Conservation (phyloP, 75 land plant genomes). For the Cryptomeria japonica region DNA sequence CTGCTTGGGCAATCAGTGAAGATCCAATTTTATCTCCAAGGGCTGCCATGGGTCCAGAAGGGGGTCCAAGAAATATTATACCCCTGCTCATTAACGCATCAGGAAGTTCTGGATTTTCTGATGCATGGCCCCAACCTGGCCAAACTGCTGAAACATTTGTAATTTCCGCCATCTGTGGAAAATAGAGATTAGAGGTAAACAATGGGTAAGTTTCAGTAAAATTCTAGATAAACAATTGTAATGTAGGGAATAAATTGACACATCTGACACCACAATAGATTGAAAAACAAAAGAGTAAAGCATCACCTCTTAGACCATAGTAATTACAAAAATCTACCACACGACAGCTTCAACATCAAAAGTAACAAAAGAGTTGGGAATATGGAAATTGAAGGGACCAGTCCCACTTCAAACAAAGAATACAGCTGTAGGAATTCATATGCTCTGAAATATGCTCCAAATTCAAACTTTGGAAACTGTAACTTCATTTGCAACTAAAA, state of each 20-base stretch:
- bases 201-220: not conserved
- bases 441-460: slow-evolving; percentile 1
- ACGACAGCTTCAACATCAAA: not conserved
- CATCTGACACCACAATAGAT: not conserved
- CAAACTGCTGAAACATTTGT: slow-evolving; percentile 97
- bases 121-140: slow-evolving; percentile 99
- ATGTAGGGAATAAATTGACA: not conserved
- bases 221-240: not conserved
- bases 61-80: slow-evolving; percentile 93
- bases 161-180: slow-evolving; percentile 81
- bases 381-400: not conserved
- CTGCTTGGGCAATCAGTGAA: slow-evolving; percentile 96
- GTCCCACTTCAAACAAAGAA: slow-evolving; percentile 4
- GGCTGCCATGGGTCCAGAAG: slow-evolving; percentile 92
- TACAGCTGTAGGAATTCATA: not conserved
- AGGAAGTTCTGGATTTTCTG: slow-evolving; percentile 96
- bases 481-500: not conserved
- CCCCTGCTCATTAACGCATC: slow-evolving; percentile 77
- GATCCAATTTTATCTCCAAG: slow-evolving; percentile 98
- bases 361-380: not conserved
- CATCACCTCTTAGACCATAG: not conserved
- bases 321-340: not conserved
- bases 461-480: not conserved
- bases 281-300: not conserved
- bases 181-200: not conserved